These are phyloP conservation scores for Pseudognaphalium luteoalbum DNA, from an alignment of 129 eudicot genomes.

Conservation along the genomic window DNA sequence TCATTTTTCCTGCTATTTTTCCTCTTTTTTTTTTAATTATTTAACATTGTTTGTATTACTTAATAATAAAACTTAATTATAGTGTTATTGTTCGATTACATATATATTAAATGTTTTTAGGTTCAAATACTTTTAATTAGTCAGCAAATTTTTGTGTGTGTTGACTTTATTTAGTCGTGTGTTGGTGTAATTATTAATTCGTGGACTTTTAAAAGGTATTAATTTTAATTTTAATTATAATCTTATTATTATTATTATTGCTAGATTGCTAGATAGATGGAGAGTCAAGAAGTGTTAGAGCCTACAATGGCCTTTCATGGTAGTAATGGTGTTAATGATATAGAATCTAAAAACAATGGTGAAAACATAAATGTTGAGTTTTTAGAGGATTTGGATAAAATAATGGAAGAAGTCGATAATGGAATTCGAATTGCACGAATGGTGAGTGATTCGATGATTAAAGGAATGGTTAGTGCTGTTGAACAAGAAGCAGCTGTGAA, in stretches of 20 bases:
- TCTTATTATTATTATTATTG: not conserved
- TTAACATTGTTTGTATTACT: not conserved
- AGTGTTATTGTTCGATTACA: not conserved
- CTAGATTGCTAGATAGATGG: no score
- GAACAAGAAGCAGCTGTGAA: slow-evolving; percentile 68
- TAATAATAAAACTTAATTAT: not conserved
- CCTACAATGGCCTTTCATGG: slow-evolving; percentile 18
- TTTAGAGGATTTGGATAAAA: slow-evolving; percentile 62
- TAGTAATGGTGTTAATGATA: slow-evolving; percentile 31
- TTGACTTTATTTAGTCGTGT: slow-evolving; percentile 27
- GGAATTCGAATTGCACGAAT: slow-evolving; percentile 63
- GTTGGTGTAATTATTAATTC: slow-evolving; percentile 19
- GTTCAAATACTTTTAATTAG: slow-evolving; percentile 1
- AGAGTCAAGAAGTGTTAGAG: slow-evolving; percentile 48
- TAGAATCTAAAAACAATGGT: slow-evolving; percentile 32
- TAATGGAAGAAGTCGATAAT: slow-evolving; percentile 67
- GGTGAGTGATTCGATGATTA: slow-evolving; percentile 78
- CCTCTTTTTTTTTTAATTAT: no score
- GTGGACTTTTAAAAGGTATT: slow-evolving; percentile 23
- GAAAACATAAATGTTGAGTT: slow-evolving; percentile 44
- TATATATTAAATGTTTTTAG: not conserved
- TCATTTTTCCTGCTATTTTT: not conserved
- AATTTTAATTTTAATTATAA: not conserved
- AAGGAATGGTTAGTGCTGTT: slow-evolving; percentile 78
- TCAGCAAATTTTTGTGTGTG: slow-evolving; percentile 8